These are phyloP conservation scores for Fusarium redolens DNA, from an alignment of 2,329 filamentous ascomycete genomes.

Conservation along the genomic window DNA sequence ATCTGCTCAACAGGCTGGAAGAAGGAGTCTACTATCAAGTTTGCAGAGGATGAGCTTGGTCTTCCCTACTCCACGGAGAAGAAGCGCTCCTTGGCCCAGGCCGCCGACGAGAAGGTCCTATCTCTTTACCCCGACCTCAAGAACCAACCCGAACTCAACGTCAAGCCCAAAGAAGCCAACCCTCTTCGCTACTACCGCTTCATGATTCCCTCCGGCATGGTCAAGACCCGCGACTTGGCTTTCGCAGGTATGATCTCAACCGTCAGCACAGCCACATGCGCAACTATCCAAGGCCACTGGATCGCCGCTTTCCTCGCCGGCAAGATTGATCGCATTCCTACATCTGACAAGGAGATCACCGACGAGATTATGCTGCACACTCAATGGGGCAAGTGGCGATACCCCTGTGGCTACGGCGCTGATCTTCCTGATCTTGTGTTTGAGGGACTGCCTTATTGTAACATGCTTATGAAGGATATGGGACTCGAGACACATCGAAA, in stretches of 20 bases:
- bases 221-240: slow-evolving; percentile 46
- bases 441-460: slow-evolving; percentile 72
- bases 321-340: slow-evolving; percentile 52
- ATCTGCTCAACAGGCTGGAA: slow-evolving; percentile 67
- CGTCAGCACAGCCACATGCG: slow-evolving; percentile 50
- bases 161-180: slow-evolving; percentile 32
- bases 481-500: slow-evolving; percentile 59
- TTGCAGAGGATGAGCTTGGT: slow-evolving; percentile 42
- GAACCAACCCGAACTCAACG: slow-evolving; percentile 34
- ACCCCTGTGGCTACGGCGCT: slow-evolving; percentile 72
- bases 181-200: slow-evolving; percentile 45
- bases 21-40: slow-evolving; percentile 56
- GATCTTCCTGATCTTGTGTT: slow-evolving; percentile 78
- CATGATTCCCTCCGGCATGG: slow-evolving; percentile 37
- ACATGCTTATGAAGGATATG: slow-evolving; percentile 71
- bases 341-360: slow-evolving; percentile 53
- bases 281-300: slow-evolving; percentile 60
- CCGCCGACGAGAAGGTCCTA: slow-evolving; percentile 34
- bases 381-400: slow-evolving; percentile 77
- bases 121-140: slow-evolving; percentile 35
- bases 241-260: slow-evolving; percentile 49
- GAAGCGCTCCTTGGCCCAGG: slow-evolving; percentile 11
- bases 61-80: slow-evolving; percentile 21
- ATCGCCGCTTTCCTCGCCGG: slow-evolving; percentile 67
- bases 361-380: slow-evolving; percentile 71